Percentiles rank a stretch among this genome's conserved stretches.
Conservation (phyloP, 208 protist genomes). For the Leptomonas seymouri region DNA sequence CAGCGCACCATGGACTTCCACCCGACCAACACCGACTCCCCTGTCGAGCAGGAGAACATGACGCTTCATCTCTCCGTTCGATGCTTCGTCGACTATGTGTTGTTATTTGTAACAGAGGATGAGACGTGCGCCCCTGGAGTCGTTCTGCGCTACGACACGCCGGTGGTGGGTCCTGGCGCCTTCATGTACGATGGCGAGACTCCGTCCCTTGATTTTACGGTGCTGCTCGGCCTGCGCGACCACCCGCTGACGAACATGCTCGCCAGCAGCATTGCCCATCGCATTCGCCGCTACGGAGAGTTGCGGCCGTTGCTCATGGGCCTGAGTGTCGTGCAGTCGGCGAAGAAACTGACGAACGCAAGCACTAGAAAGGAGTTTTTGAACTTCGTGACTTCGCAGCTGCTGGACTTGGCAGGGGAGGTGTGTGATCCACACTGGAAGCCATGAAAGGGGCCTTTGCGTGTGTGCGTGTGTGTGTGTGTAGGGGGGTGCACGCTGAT, state of each 20-base stretch:
- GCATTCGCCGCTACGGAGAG: slow-evolving; percentile 53
- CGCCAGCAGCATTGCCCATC: slow-evolving; percentile 55
- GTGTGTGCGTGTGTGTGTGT: no score
- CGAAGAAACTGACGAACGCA: slow-evolving; percentile 39
- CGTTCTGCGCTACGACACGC: slow-evolving; percentile 57
- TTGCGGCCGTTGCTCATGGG: slow-evolving; percentile 62
- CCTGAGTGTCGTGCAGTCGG: slow-evolving; percentile 59
- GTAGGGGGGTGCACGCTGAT: no score
- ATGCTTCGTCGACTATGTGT: slow-evolving; percentile 67
- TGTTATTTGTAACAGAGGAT: slow-evolving; percentile 77
- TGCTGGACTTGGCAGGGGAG: slow-evolving; percentile 38
- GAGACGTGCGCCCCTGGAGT: slow-evolving; percentile 66
- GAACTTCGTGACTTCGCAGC: slow-evolving; percentile 28
- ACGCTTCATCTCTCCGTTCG: slow-evolving; percentile 66
- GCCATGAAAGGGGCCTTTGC: no score
- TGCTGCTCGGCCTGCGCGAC: slow-evolving; percentile 79
- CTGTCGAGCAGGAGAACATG: neutral
- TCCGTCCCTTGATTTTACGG: slow-evolving; percentile 47
- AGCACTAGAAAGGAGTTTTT: slow-evolving; percentile 50
- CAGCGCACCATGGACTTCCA: slow-evolving; percentile 28
- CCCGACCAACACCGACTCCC: neutral
- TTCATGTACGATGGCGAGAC: slow-evolving; percentile 46
- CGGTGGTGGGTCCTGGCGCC: slow-evolving; percentile 11
- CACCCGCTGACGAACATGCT: slow-evolving; percentile 79
- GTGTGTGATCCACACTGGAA: neutral